Evolutionary conservation across 495 filamentous ascomycete species (phyloP).

Genomic region (Lasiosphaeria ovina): DNA sequence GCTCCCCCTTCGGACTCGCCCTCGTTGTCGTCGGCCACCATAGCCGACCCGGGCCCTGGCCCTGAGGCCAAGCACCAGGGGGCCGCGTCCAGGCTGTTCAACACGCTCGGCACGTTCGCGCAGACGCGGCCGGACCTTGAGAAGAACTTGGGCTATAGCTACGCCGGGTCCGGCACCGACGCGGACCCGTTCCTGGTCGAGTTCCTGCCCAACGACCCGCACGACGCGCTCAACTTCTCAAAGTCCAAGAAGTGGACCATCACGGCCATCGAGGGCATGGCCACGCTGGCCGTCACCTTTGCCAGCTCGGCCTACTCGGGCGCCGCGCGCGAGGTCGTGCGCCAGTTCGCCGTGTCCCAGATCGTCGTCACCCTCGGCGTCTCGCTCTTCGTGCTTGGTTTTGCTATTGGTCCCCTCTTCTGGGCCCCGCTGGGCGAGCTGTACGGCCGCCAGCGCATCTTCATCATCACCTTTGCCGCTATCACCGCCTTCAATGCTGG

Average conservation of each 20-base stretch:
- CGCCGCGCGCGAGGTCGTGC: slow-evolving; percentile 59
- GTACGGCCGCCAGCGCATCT: slow-evolving; percentile 72
- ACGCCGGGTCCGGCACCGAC: slow-evolving; percentile 67
- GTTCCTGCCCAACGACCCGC: slow-evolving; percentile 68
- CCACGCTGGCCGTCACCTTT: slow-evolving; percentile 71
- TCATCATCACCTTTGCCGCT: slow-evolving; percentile 59
- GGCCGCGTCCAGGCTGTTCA: too few species aligned
- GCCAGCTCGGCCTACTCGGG: slow-evolving; percentile 75
- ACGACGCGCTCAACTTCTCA: slow-evolving; percentile 67
- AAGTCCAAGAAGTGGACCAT: slow-evolving; percentile 64
- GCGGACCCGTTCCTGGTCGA: slow-evolving; percentile 73
- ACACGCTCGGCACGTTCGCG: slow-evolving; percentile 47
- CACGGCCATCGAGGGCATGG: slow-evolving; percentile 60
- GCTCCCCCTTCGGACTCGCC: too few species aligned
- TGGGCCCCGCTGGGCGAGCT: slow-evolving; percentile 64
- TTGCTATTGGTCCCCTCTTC: slow-evolving; percentile 63
- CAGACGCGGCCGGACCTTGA: slow-evolving; percentile 26
- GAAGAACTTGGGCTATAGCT: slow-evolving; percentile 24
- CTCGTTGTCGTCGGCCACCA: too few species aligned
- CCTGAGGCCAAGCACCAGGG: too few species aligned
- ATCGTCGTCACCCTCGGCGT: slow-evolving; percentile 65
- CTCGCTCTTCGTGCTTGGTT: slow-evolving; percentile 73
- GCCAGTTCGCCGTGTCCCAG: slow-evolving; percentile 55
- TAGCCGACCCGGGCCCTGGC: too few species aligned
- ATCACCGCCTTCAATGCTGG: slow-evolving; percentile 70